Evolutionary conservation across 371 early-diverging fungal genomes (phyloP).

Genomic region (Enterospora canceri): DNA sequence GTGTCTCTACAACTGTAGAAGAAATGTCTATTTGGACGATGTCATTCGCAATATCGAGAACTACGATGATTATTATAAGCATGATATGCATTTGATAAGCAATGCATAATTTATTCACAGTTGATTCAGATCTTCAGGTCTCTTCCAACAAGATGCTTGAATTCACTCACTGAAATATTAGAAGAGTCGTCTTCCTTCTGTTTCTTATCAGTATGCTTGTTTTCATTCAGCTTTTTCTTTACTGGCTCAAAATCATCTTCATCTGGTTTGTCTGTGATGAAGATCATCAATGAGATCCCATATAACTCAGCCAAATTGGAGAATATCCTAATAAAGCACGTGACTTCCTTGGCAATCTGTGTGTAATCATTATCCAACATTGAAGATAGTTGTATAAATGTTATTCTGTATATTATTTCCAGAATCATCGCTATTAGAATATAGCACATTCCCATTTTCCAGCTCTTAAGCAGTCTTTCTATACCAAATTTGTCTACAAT

Average conservation of each 20-base stretch:
- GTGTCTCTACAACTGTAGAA: not conserved
- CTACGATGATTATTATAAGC: conserved; percentile 41
- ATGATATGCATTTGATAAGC: conserved; percentile 11
- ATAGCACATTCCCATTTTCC: no score
- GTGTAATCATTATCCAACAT: no score
- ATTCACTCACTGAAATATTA: not conserved
- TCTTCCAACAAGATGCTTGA: not conserved
- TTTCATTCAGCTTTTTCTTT: not conserved
- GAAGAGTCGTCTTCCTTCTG: not conserved
- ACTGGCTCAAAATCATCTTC: not conserved
- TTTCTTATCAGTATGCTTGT: not conserved
- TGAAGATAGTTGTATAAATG: not conserved
- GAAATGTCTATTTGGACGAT: conserved; percentile 43
- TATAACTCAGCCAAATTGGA: not conserved
- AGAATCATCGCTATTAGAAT: not conserved
- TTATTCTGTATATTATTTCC: conserved; percentile 2
- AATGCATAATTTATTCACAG: conserved; percentile 1
- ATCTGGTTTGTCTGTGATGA: not conserved
- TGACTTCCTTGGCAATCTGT: not conserved
- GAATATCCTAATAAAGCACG: not conserved
- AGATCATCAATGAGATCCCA: not conserved
- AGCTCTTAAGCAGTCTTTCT: not conserved
- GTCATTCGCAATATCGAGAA: conserved; percentile 31
- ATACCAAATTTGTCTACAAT: not conserved
- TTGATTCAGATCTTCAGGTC: not conserved